Percentiles rank a stretch among this genome's conserved stretches.
phyloP scores from a whole-genome alignment of 371 early-diverging fungal species.

The Lichtheimia ramosa region DNA sequence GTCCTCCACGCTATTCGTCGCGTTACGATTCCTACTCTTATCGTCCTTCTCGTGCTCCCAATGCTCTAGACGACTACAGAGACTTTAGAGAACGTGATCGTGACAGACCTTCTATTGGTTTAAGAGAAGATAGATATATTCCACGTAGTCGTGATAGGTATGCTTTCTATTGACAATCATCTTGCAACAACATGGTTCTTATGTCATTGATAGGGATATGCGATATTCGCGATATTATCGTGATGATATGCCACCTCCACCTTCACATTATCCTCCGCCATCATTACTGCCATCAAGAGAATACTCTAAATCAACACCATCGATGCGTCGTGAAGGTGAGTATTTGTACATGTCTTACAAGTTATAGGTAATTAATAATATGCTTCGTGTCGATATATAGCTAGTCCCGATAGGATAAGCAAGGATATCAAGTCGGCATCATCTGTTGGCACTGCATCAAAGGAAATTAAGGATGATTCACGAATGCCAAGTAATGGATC shows the following conservation, averaged over 20 bases:
- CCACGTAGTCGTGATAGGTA: constrained; percentile 38
- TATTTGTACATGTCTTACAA: background rate
- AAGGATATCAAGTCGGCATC: constrained; percentile 16
- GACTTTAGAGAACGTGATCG: constrained; percentile 53
- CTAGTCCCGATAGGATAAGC: background rate
- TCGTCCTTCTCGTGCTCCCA: constrained; percentile 35
- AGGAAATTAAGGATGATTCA: constrained; percentile 6
- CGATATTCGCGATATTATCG: constrained; percentile 50
- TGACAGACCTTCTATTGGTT: constrained; percentile 30
- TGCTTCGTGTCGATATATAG: background rate
- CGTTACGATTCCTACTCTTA: constrained; percentile 43
- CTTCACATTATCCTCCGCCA: constrained; percentile 28
- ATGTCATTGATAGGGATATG: constrained; percentile 24
- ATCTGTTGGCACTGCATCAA: background rate
- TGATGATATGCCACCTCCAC: constrained; percentile 38
- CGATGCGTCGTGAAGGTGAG: constrained; percentile 34
- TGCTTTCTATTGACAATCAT: too few relatives aligned
- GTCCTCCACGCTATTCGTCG: constrained; percentile 29
- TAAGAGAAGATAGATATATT: constrained; percentile 46
- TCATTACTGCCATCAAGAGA: constrained; percentile 27
- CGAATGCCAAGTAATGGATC: constrained; percentile 2
- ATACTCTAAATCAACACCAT: constrained; percentile 26
- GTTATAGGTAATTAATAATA: too few relatives aligned
- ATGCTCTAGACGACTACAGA: constrained; percentile 49
- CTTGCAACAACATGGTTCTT: too few relatives aligned